Base-by-base conservation (phyloP, 768 basidiomycete genomes). In the Mycena pura region DNA sequence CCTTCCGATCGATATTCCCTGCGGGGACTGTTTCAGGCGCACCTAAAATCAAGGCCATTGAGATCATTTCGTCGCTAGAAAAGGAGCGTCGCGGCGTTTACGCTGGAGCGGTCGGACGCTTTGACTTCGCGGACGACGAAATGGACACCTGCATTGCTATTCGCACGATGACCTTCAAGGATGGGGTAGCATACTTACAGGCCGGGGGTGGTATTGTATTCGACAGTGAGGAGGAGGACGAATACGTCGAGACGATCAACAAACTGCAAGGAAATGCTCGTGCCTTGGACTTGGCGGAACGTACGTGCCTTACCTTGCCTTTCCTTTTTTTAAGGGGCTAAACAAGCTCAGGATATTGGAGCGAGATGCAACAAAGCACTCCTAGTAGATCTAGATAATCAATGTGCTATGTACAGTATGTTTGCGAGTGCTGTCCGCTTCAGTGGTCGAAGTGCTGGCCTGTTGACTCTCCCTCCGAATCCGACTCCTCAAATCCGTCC, bases 141-240 rank as follows among this genome's bases (percentile, higher is more conserved):
- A 94, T 99, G 91, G 97, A 99, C 74, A 97, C 94, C 0, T 99
- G 96, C 77, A 99, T 99, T 69, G 96, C 97, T 5, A 99, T 99
- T 68, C 87, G 97, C 29, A 99, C 96, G 5, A 99, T 98, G 94
- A 86, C 89, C 1, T 98, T 97, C 82, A 98, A 97, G 76, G 85
- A 95, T 66, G 95, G 95, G 2, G 80, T 87, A 19, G 93, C 87
- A 21, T 99, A 98, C 74, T 77, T 99, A 44, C 96, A 98, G 72
- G 97, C 97, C 34, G 95, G 96, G 6, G 97, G 96, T 52, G 96
- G 96, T 2, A 97, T 99, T 66, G 97, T 99, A 10, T 95, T 89
- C 66, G 97, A 99, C 74, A 95, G 93, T 68, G 90, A 94, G 17
- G 97, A 99, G 73, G 92, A 96, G 71, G 96, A 97, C n/a, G 97